Evolutionary conservation across 306 rosid species (phyloP).

Genomic region (Lithocarpus polystachyus): DNA sequence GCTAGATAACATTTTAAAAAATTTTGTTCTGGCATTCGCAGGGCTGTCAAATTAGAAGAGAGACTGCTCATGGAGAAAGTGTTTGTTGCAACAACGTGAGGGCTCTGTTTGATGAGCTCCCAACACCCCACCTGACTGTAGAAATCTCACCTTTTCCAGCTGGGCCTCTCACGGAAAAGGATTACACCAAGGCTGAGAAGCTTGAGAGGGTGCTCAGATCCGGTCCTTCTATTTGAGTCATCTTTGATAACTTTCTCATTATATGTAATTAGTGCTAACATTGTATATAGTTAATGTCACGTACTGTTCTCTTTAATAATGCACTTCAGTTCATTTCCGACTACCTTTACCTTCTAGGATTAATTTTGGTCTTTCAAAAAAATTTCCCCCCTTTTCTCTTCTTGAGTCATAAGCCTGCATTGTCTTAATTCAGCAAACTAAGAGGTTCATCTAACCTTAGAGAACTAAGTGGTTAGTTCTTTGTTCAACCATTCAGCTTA

Average conservation of each 20-base stretch:
- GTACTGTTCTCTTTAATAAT: not conserved
- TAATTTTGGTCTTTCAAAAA: not conserved
- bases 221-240: constrained; percentile 67
- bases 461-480: no score
- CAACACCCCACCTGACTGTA: constrained; percentile 80
- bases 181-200: constrained; percentile 89
- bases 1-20: not conserved
- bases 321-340: not conserved
- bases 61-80: constrained; percentile 97
- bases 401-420: no score
- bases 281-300: not conserved
- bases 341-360: not conserved
- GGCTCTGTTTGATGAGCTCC: constrained; percentile 95
- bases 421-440: no score
- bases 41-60: constrained; percentile 97
- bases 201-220: constrained; percentile 89
- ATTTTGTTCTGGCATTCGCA: constrained; percentile 22
- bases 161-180: constrained; percentile 72
- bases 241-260: not conserved
- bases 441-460: no score
- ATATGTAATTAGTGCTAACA: not conserved
- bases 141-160: constrained; percentile 89
- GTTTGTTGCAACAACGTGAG: constrained; percentile 97
- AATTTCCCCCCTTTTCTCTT: not conserved
- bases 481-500: not conserved